Base-by-base conservation (phyloP, 2,329 filamentous ascomycete genomes). In the Aureobasidium sp. region DNA sequence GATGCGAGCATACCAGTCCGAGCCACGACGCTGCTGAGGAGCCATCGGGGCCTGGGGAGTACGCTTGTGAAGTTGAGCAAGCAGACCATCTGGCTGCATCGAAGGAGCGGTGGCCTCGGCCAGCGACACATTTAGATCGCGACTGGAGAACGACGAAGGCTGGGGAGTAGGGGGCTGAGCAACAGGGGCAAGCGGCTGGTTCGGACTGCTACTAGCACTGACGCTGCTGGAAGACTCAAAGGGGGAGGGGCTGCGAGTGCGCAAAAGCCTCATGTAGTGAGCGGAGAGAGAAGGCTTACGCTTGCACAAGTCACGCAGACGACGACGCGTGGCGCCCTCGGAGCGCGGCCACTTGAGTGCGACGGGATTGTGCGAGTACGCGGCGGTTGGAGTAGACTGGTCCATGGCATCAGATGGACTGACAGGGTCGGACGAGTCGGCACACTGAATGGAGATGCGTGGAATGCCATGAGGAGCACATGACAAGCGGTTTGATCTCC, bases 191-290 rank as follows among this genome's bases (percentile, higher is more conserved):
- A 33, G 22, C 2, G 56, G 17, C 52, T 52, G 61, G 15, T n/a
- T 22, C 4, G 64, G 60, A 31, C 64, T 63, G 29, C 60, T 62
- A 52, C 70, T 53, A 12, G 64, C 54, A 53, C 64, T 63, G 15
- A 54, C 50, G 37, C 53, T 62, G 61, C 70, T 72, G 14, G 71
- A 70, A 33, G 77, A 73, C 47, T 70, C 71, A 67, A 83, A 78
- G 2, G 84, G 84, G 27, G 84, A 85, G 12, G 85, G 84, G 60
- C 81, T 86, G 58, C 83, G 78, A 40, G 79, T 81, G 64, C 81
- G 78, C 64, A 87, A 75, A 67, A 87, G 76, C 63, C 85, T 79
- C 69, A 86, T 82, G 69, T 87, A 87, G 68, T 87, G 83, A 22
- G 84, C 82, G 39, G 83, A 81, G 54, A 87, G 80, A 7, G 79